Evolutionary conservation across 2,329 filamentous ascomycete genomes (phyloP).

Genomic region (Hirsutella rhossiliensis): DNA sequence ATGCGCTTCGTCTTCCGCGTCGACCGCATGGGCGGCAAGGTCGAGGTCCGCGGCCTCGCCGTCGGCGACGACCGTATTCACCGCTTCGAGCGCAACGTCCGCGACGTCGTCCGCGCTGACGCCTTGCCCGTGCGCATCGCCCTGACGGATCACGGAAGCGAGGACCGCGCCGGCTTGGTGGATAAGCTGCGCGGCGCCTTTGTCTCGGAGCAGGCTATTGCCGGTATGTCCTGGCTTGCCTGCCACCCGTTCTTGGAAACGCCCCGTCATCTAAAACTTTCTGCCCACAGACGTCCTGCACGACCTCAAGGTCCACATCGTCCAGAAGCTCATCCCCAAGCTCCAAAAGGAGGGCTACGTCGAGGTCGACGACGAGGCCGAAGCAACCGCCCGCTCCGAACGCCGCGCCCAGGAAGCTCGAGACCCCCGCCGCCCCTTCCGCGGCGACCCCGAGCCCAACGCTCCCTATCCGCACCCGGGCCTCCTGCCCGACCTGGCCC

Average conservation of each 20-base stretch:
- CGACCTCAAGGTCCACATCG: constrained; percentile 64
- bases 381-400: constrained; percentile 27
- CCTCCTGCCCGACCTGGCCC: constrained; percentile 47
- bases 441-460: constrained; percentile 41
- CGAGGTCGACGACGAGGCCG: constrained; percentile 33
- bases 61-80: constrained; percentile 71
- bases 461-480: constrained; percentile 55
- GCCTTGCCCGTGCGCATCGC: constrained; percentile 45
- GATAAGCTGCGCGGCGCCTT: constrained; percentile 51
- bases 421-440: constrained; percentile 15
- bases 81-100: constrained; percentile 57
- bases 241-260: background rate
- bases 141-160: constrained; percentile 26
- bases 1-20: constrained; percentile 76
- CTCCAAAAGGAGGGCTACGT: constrained; percentile 71
- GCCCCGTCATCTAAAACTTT: background rate
- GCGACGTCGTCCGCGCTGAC: constrained; percentile 60
- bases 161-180: constrained; percentile 37
- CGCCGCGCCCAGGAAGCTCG: constrained; percentile 28
- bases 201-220: constrained; percentile 58
- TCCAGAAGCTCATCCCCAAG: constrained; percentile 72
- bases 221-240: constrained; percentile 16
- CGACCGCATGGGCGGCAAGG: constrained; percentile 69
- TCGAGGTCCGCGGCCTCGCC: constrained; percentile 70
- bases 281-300: constrained; percentile 54